Evolutionary conservation across 805 yeast genomes (phyloP), one percentile per base, ranked within the genome.

Genomic region (Cyberlindnera mrakii): DNA sequence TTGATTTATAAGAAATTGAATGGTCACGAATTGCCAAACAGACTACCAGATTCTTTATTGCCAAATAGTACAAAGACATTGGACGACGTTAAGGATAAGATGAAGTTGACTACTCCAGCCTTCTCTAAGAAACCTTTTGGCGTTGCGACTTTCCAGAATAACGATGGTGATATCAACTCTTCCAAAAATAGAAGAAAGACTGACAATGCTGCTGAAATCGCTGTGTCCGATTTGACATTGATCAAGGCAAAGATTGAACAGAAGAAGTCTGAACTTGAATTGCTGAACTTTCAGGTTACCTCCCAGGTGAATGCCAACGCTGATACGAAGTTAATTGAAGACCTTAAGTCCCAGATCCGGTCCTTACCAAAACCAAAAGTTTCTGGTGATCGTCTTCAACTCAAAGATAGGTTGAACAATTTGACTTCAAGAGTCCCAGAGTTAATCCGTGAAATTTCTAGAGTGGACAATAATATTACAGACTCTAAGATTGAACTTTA

Each of bases 1-100:
- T 71, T 91, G 46, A 91, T 91, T 35, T 91, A 93, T 66, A 78
- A 96, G 62, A 77, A 91, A 49, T 68, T 91, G 59, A 90, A 89
- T 58, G 97, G 97, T 3, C 79, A 77, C 50, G 87, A 84, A n/a
- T 66, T 93, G 40, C 99, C 99, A 19, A 59, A 71, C 38, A 70
- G 80, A 42, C 72, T 91, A 41, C 98, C 98, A 3, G 88, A 95
- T 3, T 95, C 89, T 58, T 74, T 91, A 50, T 68, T 89, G 27
- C 98, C 99, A 7, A 95, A 96, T 3, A 84, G 95, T 7, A 75
- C 84, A 32, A 78, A 80, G 54, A 72, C 84, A 46, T 66, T 93
- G 46, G 82, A 85, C 54, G 76, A 79, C 40, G 77, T 89, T 61
- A 91, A 90, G 63, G 75, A 80, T 43, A 63, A 62, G 44, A 40